A percentile compares a stretch with the other conserved stretches of the same genome.
phyloP scores from a whole-genome alignment of 164 flowering plant species.

The Tetracentron sinense region DNA sequence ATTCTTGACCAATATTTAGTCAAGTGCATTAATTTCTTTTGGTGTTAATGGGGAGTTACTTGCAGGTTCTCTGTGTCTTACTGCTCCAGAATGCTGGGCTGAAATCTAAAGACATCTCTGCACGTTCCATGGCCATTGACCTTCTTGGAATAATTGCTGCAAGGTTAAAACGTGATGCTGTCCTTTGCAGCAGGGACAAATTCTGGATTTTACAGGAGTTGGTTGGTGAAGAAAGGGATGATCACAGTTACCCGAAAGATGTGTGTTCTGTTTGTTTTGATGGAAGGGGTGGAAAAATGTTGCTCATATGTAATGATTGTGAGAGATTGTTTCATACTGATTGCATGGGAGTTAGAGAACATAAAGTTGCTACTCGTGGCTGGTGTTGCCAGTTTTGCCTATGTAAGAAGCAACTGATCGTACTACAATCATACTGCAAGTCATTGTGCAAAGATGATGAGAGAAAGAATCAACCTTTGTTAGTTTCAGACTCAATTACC shows the following conservation, averaged over 20 bases:
- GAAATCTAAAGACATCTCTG: constrained; percentile 83
- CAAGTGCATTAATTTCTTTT: constrained; percentile 9
- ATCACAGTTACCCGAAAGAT: constrained; percentile 37
- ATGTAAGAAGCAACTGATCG: constrained; percentile 71
- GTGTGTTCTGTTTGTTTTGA: constrained; percentile 68
- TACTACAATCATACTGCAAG: constrained; percentile 63
- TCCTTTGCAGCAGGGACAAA: constrained; percentile 45
- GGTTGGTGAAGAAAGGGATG: constrained; percentile 29
- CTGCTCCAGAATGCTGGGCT: constrained; percentile 94
- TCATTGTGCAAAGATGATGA: constrained; percentile 44
- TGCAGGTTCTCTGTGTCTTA: constrained; percentile 95
- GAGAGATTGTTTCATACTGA: constrained; percentile 73
- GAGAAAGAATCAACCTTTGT: constrained; percentile 26
- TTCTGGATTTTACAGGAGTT: constrained; percentile 76
- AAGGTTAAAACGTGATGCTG: constrained; percentile 84
- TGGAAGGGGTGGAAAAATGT: constrained; percentile 41
- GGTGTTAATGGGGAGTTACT: constrained; percentile 17
- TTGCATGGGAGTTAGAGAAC: constrained; percentile 70
- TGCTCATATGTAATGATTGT: constrained; percentile 69
- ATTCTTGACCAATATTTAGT: background rate
- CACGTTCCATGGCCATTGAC: constrained; percentile 89
- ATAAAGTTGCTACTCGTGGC: constrained; percentile 39
- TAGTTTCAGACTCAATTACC: constrained; percentile 33
- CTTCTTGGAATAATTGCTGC: constrained; percentile 92
- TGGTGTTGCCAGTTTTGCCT: constrained; percentile 73